These are phyloP conservation scores for Trifolium repens DNA, from an alignment of 306 rosid species.

Conservation along the genomic window DNA sequence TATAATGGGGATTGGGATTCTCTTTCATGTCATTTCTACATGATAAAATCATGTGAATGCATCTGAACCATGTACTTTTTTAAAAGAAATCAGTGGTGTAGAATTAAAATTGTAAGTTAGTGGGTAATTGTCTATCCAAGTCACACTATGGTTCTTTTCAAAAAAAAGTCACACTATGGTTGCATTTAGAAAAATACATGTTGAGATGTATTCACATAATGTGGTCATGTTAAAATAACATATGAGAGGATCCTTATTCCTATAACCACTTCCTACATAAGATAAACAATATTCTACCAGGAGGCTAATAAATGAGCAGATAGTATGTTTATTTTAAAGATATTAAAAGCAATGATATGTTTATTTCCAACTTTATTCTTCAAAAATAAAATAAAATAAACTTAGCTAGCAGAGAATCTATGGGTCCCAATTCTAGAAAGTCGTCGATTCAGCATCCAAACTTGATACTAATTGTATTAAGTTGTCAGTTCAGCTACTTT, in stretches of 20 bases:
- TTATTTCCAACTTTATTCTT: background rate
- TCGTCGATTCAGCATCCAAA: conserved; percentile 6
- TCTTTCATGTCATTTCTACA: background rate
- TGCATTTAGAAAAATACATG: background rate
- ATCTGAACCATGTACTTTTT: background rate
- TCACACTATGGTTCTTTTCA: too few species aligned
- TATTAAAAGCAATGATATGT: conserved; percentile 6
- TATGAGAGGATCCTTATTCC: background rate
- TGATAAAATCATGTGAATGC: background rate
- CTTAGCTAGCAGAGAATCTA: background rate
- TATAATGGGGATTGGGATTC: background rate
- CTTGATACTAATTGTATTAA: background rate
- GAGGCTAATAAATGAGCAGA: conserved; percentile 24
- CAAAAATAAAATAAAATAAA: background rate
- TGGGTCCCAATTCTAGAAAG: conserved; percentile 3
- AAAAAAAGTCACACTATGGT: background rate
- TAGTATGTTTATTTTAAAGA: background rate
- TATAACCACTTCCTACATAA: background rate
- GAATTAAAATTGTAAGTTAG: conserved; percentile 9
- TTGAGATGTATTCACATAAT: conserved; percentile 18
- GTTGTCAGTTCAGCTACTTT: conserved; percentile 6
- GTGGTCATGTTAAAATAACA: conserved; percentile 9
- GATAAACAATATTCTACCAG: background rate
- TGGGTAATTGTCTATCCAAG: background rate
- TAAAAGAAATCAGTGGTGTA: background rate